Percentiles rank a stretch among this genome's conserved stretches.
Evolutionary conservation across 352 stramenopile species (phyloP).

Genomic region (Labyrinthula sp.): DNA sequence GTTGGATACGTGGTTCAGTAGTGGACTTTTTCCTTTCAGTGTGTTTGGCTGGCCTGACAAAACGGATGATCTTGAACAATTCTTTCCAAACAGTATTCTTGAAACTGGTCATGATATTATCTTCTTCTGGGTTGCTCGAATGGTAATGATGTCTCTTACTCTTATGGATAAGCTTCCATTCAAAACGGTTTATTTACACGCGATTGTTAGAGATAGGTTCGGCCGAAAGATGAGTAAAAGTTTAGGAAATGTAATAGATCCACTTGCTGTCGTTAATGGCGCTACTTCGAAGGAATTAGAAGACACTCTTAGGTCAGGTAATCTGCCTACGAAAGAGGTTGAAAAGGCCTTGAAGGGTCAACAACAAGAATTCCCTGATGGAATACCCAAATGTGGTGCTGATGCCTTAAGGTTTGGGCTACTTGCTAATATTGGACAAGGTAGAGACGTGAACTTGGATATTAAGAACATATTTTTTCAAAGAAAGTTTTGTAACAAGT

Average conservation of each 20-base stretch:
- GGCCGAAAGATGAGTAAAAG: slow-evolving; percentile 99
- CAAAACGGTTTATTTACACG: slow-evolving; percentile 88
- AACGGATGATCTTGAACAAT: slow-evolving; percentile 52
- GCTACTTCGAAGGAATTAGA: slow-evolving; percentile 75
- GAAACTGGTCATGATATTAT: slow-evolving; percentile 94
- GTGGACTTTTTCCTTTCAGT: slow-evolving; percentile 78
- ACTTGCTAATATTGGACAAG: slow-evolving; percentile 70
- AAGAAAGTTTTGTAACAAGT: slow-evolving; percentile 99
- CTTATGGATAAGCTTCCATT: slow-evolving; percentile 89
- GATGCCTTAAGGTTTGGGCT: slow-evolving; percentile 92
- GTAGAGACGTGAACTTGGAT: slow-evolving; percentile 96
- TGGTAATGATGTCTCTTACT: slow-evolving; percentile 98
- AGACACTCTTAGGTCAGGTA: slow-evolving; percentile 72
- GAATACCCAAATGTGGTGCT: slow-evolving; percentile 88
- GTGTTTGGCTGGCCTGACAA: slow-evolving; percentile 68
- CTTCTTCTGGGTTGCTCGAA: slow-evolving; percentile 99
- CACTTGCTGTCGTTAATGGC: slow-evolving; percentile 88
- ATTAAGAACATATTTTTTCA: slow-evolving; percentile 95
- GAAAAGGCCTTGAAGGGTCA: slow-evolving; percentile 82
- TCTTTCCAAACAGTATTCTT: slow-evolving; percentile 60
- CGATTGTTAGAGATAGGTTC: slow-evolving; percentile 98
- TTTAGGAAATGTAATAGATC: slow-evolving; percentile 97
- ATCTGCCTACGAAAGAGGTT: slow-evolving; percentile 82
- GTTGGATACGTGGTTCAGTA: slow-evolving; percentile 99
- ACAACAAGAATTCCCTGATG: slow-evolving; percentile 81